These are phyloP conservation scores for Sarocladiaceae sp. DNA, from an alignment of 2,329 filamentous ascomycete genomes.

Conservation along the genomic window DNA sequence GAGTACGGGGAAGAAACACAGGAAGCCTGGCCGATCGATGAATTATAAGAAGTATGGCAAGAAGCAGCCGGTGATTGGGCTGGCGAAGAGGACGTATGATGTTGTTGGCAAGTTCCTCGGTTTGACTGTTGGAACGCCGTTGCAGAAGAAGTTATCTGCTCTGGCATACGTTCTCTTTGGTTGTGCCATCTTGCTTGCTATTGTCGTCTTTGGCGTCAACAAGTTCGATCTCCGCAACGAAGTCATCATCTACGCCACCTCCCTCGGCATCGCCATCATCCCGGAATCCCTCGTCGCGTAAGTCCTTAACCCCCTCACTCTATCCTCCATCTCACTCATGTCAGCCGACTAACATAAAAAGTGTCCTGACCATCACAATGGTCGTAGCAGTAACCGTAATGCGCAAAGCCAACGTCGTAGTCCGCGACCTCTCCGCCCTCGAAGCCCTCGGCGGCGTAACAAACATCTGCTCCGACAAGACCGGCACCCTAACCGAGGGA, in stretches of 20 bases:
- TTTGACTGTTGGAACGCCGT: slow-evolving; percentile 64
- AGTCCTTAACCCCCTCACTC: slow-evolving; percentile 27
- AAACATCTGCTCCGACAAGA: slow-evolving; percentile 72
- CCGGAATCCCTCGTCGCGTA: slow-evolving; percentile 59
- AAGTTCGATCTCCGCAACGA: slow-evolving; percentile 47
- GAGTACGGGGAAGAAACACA: slow-evolving; percentile 47
- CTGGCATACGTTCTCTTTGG: slow-evolving; percentile 73
- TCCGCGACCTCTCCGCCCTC: slow-evolving; percentile 61
- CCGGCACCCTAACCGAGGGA: slow-evolving; percentile 64
- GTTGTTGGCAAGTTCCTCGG: slow-evolving; percentile 55
- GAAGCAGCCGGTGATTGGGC: slow-evolving; percentile 42
- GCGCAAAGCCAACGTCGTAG: slow-evolving; percentile 61
- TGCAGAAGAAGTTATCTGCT: slow-evolving; percentile 74
- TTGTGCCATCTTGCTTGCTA: slow-evolving; percentile 56
- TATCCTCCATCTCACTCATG: slow-evolving; percentile 14
- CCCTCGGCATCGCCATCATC: slow-evolving; percentile 58
- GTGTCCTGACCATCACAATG: slow-evolving; percentile 68
- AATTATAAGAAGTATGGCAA: slow-evolving; percentile 51
- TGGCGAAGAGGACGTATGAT: slow-evolving; percentile 43
- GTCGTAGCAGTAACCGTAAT: slow-evolving; percentile 61
- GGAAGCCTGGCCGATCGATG: slow-evolving; percentile 51
- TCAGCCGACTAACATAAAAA: no score
- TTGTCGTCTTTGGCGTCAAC: slow-evolving; percentile 56
- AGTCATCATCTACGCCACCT: slow-evolving; percentile 55
- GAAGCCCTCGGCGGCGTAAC: slow-evolving; percentile 69